These are phyloP conservation scores for Gymnopilus dilepis DNA, from an alignment of 768 basidiomycete genomes.

Conservation along the genomic window DNA sequence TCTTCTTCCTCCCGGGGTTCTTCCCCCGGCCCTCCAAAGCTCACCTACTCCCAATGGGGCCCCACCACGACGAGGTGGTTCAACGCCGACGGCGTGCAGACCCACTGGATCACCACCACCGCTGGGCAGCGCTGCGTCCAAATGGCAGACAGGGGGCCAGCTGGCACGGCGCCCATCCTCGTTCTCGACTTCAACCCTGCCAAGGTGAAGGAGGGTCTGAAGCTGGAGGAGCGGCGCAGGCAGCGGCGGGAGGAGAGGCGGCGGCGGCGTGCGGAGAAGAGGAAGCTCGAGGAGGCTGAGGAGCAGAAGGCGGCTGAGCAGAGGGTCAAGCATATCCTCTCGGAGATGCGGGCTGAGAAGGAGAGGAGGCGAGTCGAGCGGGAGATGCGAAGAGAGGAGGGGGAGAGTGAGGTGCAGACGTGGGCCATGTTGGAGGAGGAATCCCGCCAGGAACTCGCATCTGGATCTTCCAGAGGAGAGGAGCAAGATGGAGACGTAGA, in stretches of 20 bases:
- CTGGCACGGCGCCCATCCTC: slow-evolving; percentile 6
- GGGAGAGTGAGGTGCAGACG: too few species aligned
- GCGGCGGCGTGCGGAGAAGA: too few species aligned
- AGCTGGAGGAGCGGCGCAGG: too few species aligned
- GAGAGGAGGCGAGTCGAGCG: too few species aligned
- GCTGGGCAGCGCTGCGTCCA: slow-evolving; percentile 40
- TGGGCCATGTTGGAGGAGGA: too few species aligned
- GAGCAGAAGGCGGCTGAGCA: too few species aligned
- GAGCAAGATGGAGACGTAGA: not conserved
- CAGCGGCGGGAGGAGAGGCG: too few species aligned
- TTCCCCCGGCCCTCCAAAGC: not conserved
- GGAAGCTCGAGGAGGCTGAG: too few species aligned
- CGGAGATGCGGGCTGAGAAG: too few species aligned
- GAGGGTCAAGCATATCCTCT: too few species aligned
- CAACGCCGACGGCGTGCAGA: slow-evolving; percentile 33
- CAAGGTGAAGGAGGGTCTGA: slow-evolving; percentile 8
- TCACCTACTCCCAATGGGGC: slow-evolving; percentile 42
- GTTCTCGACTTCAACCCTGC: slow-evolving; percentile 38
- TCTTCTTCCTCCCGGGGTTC: not conserved
- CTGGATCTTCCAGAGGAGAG: not conserved
- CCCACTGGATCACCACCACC: slow-evolving; percentile 46
- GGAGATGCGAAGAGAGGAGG: too few species aligned
- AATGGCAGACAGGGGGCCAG: slow-evolving; percentile 20
- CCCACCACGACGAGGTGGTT: slow-evolving; percentile 40
- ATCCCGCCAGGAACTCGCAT: too few species aligned